phyloP scores from a whole-genome alignment of 2,329 filamentous ascomycete genomes.

The Aureobasidium sp. region DNA sequence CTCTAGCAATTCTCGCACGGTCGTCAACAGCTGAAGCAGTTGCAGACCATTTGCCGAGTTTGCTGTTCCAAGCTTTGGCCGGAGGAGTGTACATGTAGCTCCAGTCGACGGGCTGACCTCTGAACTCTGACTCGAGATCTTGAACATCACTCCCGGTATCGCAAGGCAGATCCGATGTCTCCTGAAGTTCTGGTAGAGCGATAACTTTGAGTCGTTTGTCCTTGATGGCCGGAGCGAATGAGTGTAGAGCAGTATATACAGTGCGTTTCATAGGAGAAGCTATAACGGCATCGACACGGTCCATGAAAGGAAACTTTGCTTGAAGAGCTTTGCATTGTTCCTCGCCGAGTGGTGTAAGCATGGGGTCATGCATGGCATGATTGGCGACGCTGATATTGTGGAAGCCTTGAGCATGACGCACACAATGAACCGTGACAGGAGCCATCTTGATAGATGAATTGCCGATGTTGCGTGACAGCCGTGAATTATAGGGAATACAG shows the following conservation, averaged over 20 bases:
- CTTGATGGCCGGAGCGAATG: conserved; percentile 54
- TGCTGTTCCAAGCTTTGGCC: conserved; percentile 62
- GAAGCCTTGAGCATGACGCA: conserved; percentile 66
- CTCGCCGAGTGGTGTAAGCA: conserved; percentile 68
- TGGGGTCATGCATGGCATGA: conserved; percentile 67
- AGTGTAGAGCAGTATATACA: conserved; percentile 65
- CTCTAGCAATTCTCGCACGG: conserved; percentile 54
- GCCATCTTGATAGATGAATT: background rate
- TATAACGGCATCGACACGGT: conserved; percentile 60
- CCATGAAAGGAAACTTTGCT: conserved; percentile 57
- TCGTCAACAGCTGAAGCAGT: conserved; percentile 47
- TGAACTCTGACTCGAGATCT: conserved; percentile 55
- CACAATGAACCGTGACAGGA: conserved; percentile 51
- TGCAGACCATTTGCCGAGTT: conserved; percentile 45
- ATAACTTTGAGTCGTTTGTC: conserved; percentile 47
- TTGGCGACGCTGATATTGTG: conserved; percentile 71
- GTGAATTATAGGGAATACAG: background rate
- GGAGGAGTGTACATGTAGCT: conserved; percentile 41
- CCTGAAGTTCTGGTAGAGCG: conserved; percentile 69
- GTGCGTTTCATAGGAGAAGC: conserved; percentile 77
- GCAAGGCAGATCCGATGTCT: conserved; percentile 66
- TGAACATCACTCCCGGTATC: conserved; percentile 60
- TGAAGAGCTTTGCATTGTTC: conserved; percentile 63
- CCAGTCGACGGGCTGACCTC: conserved; percentile 55
- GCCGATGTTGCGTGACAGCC: background rate